Evolutionary conservation across 1,139 yeast genomes (phyloP).

Genomic region (Kodamaea sp.): DNA sequence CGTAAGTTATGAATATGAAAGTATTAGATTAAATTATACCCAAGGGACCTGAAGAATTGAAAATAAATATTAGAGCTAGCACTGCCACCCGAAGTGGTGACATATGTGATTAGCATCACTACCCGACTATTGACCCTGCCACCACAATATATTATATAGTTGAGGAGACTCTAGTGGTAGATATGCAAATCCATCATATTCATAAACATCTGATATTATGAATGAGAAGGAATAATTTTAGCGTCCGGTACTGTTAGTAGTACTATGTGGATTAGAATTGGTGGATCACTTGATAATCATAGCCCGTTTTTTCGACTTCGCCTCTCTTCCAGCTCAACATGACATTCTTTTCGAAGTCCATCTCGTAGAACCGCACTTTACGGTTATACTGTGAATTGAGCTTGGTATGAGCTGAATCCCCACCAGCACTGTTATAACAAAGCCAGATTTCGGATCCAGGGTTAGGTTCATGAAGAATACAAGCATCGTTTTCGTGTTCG

Average conservation of each 20-base stretch:
- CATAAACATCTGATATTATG: too few species aligned
- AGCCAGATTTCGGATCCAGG: conserved; percentile 33
- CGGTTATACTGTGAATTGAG: conserved; percentile 29
- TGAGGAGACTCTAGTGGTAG: too few species aligned
- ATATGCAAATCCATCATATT: too few species aligned
- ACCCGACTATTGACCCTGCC: too few species aligned
- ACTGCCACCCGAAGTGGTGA: too few species aligned
- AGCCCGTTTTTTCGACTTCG: conserved; percentile 27
- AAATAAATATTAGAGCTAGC: conserved; percentile 1
- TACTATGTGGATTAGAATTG: too few species aligned
- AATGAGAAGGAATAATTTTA: too few species aligned
- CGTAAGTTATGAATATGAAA: too few species aligned
- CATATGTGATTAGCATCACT: too few species aligned
- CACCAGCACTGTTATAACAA: conserved; percentile 43
- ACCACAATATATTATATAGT: too few species aligned
- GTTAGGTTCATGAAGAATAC: conserved; percentile 26
- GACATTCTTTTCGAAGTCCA: conserved; percentile 25
- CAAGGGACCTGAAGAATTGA: conserved; percentile 9
- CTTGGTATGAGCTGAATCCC: conserved; percentile 37
- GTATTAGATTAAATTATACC: conserved; percentile 3
- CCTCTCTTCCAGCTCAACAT: conserved; percentile 45
- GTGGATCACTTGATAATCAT: conserved; percentile 38
- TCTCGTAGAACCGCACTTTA: conserved; percentile 38
- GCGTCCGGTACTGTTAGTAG: too few species aligned
- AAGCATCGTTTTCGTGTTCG: conserved; percentile 59